A percentile compares a stretch with the other conserved stretches of the same genome.
Conservation (phyloP, 768 basidiomycete species). For the Dentipellis sp. region DNA sequence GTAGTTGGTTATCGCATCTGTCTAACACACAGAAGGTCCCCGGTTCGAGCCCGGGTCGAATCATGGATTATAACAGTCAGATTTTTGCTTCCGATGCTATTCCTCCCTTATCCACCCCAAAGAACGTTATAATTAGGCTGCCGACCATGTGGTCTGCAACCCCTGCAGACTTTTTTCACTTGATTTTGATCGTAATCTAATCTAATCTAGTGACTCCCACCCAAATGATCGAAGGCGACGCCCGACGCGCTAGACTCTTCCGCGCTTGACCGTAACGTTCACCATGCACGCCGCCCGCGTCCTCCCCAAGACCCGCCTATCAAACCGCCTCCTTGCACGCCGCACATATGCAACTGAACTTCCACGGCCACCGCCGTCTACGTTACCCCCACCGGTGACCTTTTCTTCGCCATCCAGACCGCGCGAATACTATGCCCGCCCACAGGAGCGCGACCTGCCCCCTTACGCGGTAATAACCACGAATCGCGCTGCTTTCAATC, state of each 20-base stretch:
- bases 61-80: not conserved
- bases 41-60: slow-evolving; percentile 40
- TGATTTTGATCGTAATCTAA: too few relatives aligned
- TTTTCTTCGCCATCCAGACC: slow-evolving; percentile 38
- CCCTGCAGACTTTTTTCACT: too few relatives aligned
- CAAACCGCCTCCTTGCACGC: not conserved
- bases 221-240: too few relatives aligned
- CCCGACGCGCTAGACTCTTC: too few relatives aligned
- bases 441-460: slow-evolving; percentile 32
- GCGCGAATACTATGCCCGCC: slow-evolving; percentile 34
- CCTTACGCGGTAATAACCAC: slow-evolving; percentile 26
- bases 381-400: slow-evolving; percentile 20
- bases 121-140: too few relatives aligned
- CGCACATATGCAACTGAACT: slow-evolving; percentile 6
- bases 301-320: not conserved
- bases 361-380: slow-evolving; percentile 11
- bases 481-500: too few relatives aligned
- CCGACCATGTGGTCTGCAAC: too few relatives aligned
- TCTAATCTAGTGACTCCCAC: too few relatives aligned
- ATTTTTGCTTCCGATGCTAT: not conserved
- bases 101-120: too few relatives aligned
- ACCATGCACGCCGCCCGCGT: not conserved
- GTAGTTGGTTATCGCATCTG: slow-evolving; percentile 29
- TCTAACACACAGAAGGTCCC: slow-evolving; percentile 41
- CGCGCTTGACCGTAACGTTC: too few relatives aligned